Base-by-base conservation (phyloP, 1,139 yeast species). In the Arxiozyma heterogenica region DNA sequence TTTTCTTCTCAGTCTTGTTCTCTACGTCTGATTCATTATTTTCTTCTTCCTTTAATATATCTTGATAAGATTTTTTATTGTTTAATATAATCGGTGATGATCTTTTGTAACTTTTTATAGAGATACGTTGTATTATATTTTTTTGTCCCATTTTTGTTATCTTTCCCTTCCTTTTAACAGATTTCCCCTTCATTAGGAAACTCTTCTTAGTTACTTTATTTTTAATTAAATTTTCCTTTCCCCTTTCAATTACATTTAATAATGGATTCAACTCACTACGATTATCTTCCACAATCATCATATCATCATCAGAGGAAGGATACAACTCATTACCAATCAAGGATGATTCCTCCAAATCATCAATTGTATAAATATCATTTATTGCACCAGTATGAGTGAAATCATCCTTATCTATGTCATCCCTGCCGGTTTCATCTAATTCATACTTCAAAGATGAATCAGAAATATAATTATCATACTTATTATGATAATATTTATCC, bases 381-480 rank as follows among this genome's bases (percentile, higher is more conserved):
- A 15, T 18, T 18, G 4, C 12, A 17, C 22, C 21, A 4, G 30
- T 21, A 21, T 18, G 3, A 18, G 22, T 38, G 23, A 5, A 15
- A 22, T 38, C n/a, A 2, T 44, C 21, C 27, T 9, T 25, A 21
- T 25, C 38, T 3, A 15, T 12, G 15, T 34, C 39, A n/a, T 18
- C 15, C n/a, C 5, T 21, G 17, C 17, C 12, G 6, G 45, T 20
- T 9, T 43, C 22, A 22, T 43, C 22, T 15, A 22, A 43, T 20
- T 4, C 18, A 43, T 34, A 23, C 21, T 22, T 30, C 11, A 39
- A 7, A 25, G 43, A 42, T n/a, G 30, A 21, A 15, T 55, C 61
- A 20, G 59, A 58, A 4, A 56, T 44, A 44, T 55, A 55, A 17
- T 52, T 52, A 27, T 54, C 49, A 17, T 52, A 59, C 44, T 53